Conservation (phyloP, 805 yeast genomes). For the Cyberlindnera maclurae region DNA sequence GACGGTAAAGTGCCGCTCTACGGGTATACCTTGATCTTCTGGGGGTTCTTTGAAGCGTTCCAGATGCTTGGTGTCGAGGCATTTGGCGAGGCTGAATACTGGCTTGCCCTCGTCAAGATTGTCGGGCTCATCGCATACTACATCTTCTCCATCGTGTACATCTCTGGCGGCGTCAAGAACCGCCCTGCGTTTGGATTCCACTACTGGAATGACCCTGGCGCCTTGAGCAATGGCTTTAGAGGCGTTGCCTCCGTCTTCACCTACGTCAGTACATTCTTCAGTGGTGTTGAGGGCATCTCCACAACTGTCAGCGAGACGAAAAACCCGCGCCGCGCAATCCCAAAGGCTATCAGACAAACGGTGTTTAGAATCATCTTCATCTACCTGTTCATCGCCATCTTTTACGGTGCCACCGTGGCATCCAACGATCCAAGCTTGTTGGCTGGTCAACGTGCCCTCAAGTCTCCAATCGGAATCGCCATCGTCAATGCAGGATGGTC, state of each 20-base stretch:
- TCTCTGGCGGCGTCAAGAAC: slow-evolving; percentile 34
- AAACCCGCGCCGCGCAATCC: slow-evolving; percentile 64
- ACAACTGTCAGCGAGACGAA: slow-evolving; percentile 67
- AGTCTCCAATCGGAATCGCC: slow-evolving; percentile 70
- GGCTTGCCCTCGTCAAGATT: slow-evolving; percentile 45
- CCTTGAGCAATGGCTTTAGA: slow-evolving; percentile 40
- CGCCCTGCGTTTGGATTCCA: slow-evolving; percentile 28
- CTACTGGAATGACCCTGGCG: slow-evolving; percentile 27
- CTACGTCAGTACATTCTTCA: slow-evolving; percentile 68
- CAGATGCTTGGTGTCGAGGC: slow-evolving; percentile 46
- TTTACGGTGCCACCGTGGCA: slow-evolving; percentile 64
- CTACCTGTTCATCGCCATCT: slow-evolving; percentile 54
- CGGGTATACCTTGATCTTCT: slow-evolving; percentile 48
- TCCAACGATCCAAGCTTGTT: slow-evolving; percentile 48
- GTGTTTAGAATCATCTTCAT: slow-evolving; percentile 56
- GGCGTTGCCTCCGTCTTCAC: slow-evolving; percentile 56
- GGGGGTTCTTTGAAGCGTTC: slow-evolving; percentile 42
- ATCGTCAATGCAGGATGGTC: slow-evolving; percentile 60
- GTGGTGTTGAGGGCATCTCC: slow-evolving; percentile 73
- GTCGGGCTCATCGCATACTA: slow-evolving; percentile 43
- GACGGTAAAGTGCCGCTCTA: slow-evolving; percentile 47
- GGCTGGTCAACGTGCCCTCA: slow-evolving; percentile 32
- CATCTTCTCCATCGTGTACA: slow-evolving; percentile 39
- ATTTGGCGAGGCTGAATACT: slow-evolving; percentile 52
- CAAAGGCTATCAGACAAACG: slow-evolving; percentile 63